Evolutionary conservation across 148 eudicot species (phyloP), one percentile per base, ranked within the genome.

Genomic region (Silene conica): DNA sequence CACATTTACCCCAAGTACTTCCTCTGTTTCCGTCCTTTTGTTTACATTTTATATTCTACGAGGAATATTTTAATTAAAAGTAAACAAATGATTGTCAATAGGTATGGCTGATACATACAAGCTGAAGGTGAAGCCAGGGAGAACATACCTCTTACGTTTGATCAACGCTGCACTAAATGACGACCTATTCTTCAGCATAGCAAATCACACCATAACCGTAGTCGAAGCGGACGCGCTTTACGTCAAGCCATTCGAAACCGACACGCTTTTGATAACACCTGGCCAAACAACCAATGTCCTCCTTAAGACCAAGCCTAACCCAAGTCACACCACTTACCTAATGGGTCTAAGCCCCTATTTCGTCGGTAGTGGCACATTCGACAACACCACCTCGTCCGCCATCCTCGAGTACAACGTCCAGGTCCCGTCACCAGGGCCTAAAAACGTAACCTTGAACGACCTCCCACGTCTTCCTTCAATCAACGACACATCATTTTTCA

Each of bases 131-230:
- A 73, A 82, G 84, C 85, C 96, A 1, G 90, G 92, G 2, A 86
- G 81, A 73, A 88, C 92, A 0, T 90, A 90, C 63, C 83, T 88
- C 10, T 83, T 90, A 19, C 89, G 92, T 2, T 26, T 90, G 3
- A 82, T 90, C 86, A 90, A 90, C 58, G 85, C 86, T 84, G 95
- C 95, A 75, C 95, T 88, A 80, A 90, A 86, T 25, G 96, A 86
- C 48, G 90, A 90, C 0, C 87, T 90, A 61, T 88, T 90, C 74
- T 90, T 90, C 80, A 75, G 82, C 66, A 90, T 88, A 43, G 78
- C 90, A 1, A 86, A 86, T 80, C 96, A 90, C 78, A 73, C 89
- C 9, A 34, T 90, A 69, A 90, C 86, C 0, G 80, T 88, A 0
- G 92, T 88, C 1, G 89, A 88, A 70, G 85, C 87, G 5, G 96